Evolutionary conservation across 1,139 yeast species (phyloP), one percentile per base, ranked within the genome.

Genomic region (Saccharomyces hybrid): DNA sequence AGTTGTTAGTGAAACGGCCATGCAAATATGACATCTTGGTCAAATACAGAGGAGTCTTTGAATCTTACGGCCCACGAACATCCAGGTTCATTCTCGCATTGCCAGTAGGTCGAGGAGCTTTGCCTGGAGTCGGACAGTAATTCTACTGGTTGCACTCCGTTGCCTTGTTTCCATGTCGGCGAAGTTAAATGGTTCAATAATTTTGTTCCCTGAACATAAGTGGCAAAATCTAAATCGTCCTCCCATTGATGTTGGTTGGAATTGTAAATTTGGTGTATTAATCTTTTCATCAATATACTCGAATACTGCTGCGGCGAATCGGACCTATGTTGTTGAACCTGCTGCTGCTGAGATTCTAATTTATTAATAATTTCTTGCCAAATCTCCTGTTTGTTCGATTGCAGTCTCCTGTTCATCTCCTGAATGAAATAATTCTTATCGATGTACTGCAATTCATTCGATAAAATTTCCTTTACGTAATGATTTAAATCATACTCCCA

Each of bases 41-140:
- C 51, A 73, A 51, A 55, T 68, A 70, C 1, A 72, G 57, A 11
- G 76, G 74, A 47, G 71, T 70, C 7, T 64, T 64, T 57, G 52
- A 73, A 72, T 48, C 70, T 63, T n/a, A 71, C 64, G 0, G 73
- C 72, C 56, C 74, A 62, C n/a, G 61, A 51, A 42, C 73, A 65
- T 8, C 60, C 58, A 2, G 58, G 48, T 0, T 60, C 49, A 0
- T 57, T 57, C 1, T 55, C 53, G 47, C 74, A 66, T 57, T 64
- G 70, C 76, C 75, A 73, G 55, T 70, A 70, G 3, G 71, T 62
- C 2, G 72, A 64, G 4, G 65, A 54, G 27, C 61, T 57, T n/a
- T 51, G 32, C 14, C 57, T 62, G 1, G 64, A 55, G 44, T 65
- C 69, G 9, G 61, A 54, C 48, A 69, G 56, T 31, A 69, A 51